Evolutionary conservation across 2,329 filamentous ascomycete species (phyloP).

Genomic region (Diplodia scrobiculata): DNA sequence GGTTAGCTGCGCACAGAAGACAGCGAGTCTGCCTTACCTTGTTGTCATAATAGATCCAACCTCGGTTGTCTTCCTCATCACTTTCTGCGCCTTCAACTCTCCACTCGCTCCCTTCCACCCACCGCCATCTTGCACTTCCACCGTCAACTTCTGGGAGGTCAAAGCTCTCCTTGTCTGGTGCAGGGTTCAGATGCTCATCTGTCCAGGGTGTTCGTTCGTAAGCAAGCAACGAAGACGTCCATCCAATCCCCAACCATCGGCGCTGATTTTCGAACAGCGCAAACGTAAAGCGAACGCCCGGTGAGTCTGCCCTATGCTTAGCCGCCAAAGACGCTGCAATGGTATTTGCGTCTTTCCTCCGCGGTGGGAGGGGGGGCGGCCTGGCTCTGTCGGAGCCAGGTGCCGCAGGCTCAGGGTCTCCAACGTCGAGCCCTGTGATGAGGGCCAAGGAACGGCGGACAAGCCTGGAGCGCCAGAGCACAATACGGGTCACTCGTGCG

Average conservation of each 20-base stretch:
- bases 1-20: conserved; percentile 31
- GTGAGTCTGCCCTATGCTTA: conserved; percentile 53
- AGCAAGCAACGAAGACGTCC: conserved; percentile 87
- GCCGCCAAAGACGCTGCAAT: conserved; percentile 51
- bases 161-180: conserved; percentile 73
- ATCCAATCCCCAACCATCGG: conserved; percentile 90
- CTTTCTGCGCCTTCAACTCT: conserved; percentile 71
- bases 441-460: conserved; percentile 69
- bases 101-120: conserved; percentile 86
- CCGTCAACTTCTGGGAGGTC: conserved; percentile 67
- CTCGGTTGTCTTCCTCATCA: conserved; percentile 54
- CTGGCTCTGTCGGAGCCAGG: conserved; percentile 35
- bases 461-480: conserved; percentile 84
- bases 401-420: conserved; percentile 42
- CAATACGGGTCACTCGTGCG: conserved; percentile 77
- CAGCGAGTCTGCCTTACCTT: conserved; percentile 63
- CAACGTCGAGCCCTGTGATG: conserved; percentile 79
- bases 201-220: conserved; percentile 93
- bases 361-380: conserved; percentile 45
- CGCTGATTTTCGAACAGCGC: conserved; percentile 96
- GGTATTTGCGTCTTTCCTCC: conserved; percentile 52
- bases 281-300: conserved; percentile 93
- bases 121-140: conserved; percentile 68
- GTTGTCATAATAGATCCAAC: conserved; percentile 98
- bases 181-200: conserved; percentile 86